Base-by-base conservation (phyloP, 345 rosid species). In the Eucalyptus tenuipes region DNA sequence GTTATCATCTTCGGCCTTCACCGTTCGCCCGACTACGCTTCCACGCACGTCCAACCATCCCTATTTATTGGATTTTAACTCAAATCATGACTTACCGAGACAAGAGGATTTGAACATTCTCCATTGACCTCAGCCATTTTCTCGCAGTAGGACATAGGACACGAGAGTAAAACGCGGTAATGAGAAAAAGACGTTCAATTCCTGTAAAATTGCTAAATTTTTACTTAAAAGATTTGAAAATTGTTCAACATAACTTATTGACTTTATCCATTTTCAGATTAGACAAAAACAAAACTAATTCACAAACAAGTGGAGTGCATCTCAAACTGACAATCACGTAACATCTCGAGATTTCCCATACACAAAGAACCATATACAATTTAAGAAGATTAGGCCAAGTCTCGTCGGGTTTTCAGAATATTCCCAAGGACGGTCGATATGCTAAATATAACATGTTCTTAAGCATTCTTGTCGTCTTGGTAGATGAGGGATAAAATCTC, bases 1-100 rank as follows among this genome's bases (percentile, higher is more conserved):
- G 24, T 52, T 52, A 52, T 52, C 24, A 52, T 52, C 24, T 52
- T 52, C 24, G 1, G 55, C 55, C 55, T 52, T 52, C 55, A 52
- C 55, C 0, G 55, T 52, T 52, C 55, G 0, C 9, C 24, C 22
- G 22, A 52, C 55, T 0, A 9, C 24, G 0, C 0, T 52, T 52
- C 24, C 9, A 0, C 0, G 0, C 55, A 55, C 29, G 5, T 55
- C 61, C 61, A 55, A 55, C 61, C 61, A 55, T 22, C 61, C 12
- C 29, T 55, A 6, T 55, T 22, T 55, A 55, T 55, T 55, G 29
- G 61, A 55, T 55, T 55, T 55, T 55, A 55, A 55, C 0, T 55
- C 61, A 55, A 55, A 55, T 55, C 61, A 55, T 55, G 59, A 55
- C 59, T 55, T 22, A 55, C 61, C 29, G 61, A 55, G 61, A 55